Evolutionary conservation across 2,329 filamentous ascomycete genomes (phyloP).

Genomic region (Alternaria arborescens): DNA sequence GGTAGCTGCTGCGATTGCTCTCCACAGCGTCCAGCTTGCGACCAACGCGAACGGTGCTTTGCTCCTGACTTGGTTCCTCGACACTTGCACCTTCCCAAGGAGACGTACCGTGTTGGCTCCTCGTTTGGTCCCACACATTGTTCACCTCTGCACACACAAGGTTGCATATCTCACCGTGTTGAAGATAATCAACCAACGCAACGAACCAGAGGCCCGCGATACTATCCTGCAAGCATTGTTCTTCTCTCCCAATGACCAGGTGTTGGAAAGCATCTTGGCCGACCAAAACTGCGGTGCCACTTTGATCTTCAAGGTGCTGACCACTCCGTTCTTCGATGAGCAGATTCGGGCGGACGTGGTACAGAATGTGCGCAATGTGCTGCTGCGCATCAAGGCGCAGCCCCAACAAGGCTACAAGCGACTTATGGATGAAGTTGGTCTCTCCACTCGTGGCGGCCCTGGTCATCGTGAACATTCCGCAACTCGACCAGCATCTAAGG

Average conservation of each 20-base stretch:
- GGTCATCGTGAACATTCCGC: conserved; percentile 48
- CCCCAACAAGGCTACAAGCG: conserved; percentile 97
- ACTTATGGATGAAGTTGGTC: conserved; percentile 96
- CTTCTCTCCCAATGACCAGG: conserved; percentile 86
- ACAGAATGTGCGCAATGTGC: conserved; percentile 88
- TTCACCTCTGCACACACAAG: conserved; percentile 97
- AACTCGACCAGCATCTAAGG: conserved; percentile 50
- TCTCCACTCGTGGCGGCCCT: conserved; percentile 68
- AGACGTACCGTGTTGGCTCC: conserved; percentile 92
- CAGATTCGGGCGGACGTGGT: conserved; percentile 85
- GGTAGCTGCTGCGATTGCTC: conserved; percentile 91
- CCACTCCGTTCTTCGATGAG: conserved; percentile 97
- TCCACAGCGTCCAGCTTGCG: conserved; percentile 94
- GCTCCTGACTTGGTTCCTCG: conserved; percentile 95
- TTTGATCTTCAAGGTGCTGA: conserved; percentile 97
- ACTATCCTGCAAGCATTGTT: conserved; percentile 90
- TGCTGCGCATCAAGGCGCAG: conserved; percentile 89
- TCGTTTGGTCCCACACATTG: conserved; percentile 88
- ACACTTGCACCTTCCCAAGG: conserved; percentile 94
- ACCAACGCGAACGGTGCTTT: conserved; percentile 96
- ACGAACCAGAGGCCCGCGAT: conserved; percentile 90
- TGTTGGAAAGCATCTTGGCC: conserved; percentile 86
- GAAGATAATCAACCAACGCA: conserved; percentile 98
- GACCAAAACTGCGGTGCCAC: conserved; percentile 94
- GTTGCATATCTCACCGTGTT: conserved; percentile 96